These are phyloP conservation scores for Xylaria scruposa DNA, from an alignment of 495 filamentous ascomycete genomes.

Conservation along the genomic window DNA sequence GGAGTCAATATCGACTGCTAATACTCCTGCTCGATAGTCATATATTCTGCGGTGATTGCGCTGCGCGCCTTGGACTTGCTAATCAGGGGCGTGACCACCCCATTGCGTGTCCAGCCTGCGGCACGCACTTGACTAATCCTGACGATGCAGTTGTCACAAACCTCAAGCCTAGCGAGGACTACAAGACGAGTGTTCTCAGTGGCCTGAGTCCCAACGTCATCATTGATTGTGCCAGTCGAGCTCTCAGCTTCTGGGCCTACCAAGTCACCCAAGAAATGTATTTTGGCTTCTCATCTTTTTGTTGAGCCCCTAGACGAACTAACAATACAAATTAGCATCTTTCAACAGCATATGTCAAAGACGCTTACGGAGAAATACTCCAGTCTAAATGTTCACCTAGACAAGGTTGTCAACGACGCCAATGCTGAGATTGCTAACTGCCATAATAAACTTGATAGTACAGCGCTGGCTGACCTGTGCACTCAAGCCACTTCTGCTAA, in stretches of 20 bases:
- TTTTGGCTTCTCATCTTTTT: slow-evolving; percentile 20
- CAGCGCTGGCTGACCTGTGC: slow-evolving; percentile 12
- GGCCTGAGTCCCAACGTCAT: slow-evolving; percentile 83
- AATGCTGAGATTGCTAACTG: slow-evolving; percentile 78
- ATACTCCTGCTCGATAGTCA: slow-evolving; percentile 62
- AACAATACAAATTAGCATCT: slow-evolving; percentile 61
- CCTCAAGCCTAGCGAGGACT: slow-evolving; percentile 88
- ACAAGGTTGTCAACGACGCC: slow-evolving; percentile 81
- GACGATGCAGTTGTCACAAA: slow-evolving; percentile 80
- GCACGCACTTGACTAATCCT: slow-evolving; percentile 68
- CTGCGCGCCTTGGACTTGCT: slow-evolving; percentile 70
- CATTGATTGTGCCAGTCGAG: slow-evolving; percentile 89
- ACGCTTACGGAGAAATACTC: slow-evolving; percentile 77
- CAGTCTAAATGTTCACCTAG: slow-evolving; percentile 71
- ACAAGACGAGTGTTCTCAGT: slow-evolving; percentile 88
- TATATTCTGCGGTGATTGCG: slow-evolving; percentile 83
- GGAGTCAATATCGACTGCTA: background rate
- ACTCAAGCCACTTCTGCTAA: slow-evolving; percentile 22
- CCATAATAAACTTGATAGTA: slow-evolving; percentile 60
- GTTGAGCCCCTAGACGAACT: background rate
- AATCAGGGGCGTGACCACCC: slow-evolving; percentile 57
- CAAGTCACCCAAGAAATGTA: slow-evolving; percentile 93
- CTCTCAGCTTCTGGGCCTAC: slow-evolving; percentile 87
- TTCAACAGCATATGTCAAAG: slow-evolving; percentile 79
- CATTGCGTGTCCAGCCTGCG: slow-evolving; percentile 83